These are phyloP conservation scores for Kickxella alabastrina DNA, from an alignment of 192 early-diverging fungal genomes.

Conservation along the genomic window DNA sequence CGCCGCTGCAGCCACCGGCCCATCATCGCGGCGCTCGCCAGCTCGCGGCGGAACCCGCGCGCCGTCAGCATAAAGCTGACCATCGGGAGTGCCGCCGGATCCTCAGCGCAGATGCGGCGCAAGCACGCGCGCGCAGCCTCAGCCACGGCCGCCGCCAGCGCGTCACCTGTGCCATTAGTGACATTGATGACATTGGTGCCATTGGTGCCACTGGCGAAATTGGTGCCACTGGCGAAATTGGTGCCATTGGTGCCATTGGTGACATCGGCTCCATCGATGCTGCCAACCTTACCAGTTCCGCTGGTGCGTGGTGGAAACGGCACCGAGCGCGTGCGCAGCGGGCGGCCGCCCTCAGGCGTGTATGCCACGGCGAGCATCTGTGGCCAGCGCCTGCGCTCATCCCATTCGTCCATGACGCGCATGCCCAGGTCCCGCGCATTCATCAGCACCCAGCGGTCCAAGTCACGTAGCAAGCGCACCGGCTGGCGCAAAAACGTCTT, in stretches of 20 bases:
- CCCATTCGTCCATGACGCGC: slow-evolving; percentile 48
- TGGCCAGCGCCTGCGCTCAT: slow-evolving; percentile 37
- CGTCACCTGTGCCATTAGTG: not conserved
- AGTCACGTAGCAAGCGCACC: slow-evolving; percentile 7
- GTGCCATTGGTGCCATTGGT: not conserved
- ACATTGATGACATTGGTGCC: not conserved
- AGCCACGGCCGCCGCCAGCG: too few relatives aligned
- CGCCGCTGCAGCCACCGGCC: slow-evolving; percentile 29
- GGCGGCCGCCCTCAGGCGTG: slow-evolving; percentile 5
- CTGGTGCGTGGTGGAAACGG: slow-evolving; percentile 23
- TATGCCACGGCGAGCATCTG: slow-evolving; percentile 28
- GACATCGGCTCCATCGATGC: slow-evolving; percentile 8
- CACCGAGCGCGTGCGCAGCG: slow-evolving; percentile 12
- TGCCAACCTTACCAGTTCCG: slow-evolving; percentile 15
- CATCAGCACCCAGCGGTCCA: slow-evolving; percentile 46
- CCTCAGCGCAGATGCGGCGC: not conserved
- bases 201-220: too few relatives aligned
- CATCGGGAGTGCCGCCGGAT: slow-evolving; percentile 21
- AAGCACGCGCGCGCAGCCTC: not conserved
- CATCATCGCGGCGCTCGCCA: slow-evolving; percentile 37
- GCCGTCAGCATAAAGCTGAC: slow-evolving; percentile 27
- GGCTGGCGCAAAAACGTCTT: slow-evolving; percentile 41
- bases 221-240: not conserved
- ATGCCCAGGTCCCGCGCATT: slow-evolving; percentile 45
- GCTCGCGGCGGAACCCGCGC: slow-evolving; percentile 33